phyloP scores from a whole-genome alignment of 352 stramenopile genomes.

The Globisporangium orthogonon region DNA sequence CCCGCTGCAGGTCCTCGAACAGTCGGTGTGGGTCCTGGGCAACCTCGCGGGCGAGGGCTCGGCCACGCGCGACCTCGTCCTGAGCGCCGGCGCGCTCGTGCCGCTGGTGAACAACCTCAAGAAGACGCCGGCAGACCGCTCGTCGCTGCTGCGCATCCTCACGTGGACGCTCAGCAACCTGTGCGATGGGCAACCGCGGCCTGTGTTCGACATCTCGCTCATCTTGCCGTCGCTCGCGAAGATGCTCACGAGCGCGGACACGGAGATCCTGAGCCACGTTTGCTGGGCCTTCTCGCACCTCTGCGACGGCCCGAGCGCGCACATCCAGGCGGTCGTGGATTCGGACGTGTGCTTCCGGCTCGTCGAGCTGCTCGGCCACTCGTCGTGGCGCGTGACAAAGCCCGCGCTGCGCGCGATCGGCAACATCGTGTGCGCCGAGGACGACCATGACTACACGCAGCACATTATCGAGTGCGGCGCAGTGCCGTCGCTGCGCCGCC shows the following conservation, averaged over 20 bases:
- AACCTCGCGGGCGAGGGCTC: conserved; percentile 90
- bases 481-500: conserved; percentile 88
- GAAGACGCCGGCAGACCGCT: conserved; percentile 73
- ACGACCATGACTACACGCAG: conserved; percentile 89
- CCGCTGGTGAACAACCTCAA: conserved; percentile 88
- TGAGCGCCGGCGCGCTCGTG: conserved; percentile 76
- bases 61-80: conserved; percentile 81
- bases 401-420: conserved; percentile 95
- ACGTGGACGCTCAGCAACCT: conserved; percentile 92
- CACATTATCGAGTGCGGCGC: conserved; percentile 96
- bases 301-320: conserved; percentile 94
- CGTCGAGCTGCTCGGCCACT: conserved; percentile 91
- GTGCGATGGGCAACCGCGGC: conserved; percentile 87
- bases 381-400: conserved; percentile 95
- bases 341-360: conserved; percentile 87
- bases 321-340: conserved; percentile 95
- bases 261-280: conserved; percentile 92
- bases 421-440: conserved; percentile 98
- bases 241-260: conserved; percentile 92
- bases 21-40: conserved; percentile 91
- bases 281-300: conserved; percentile 97
- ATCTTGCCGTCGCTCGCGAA: conserved; percentile 83
- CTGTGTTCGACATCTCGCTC: conserved; percentile 86
- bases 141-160: conserved; percentile 87
- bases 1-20: conserved; percentile 74